Base-by-base conservation (phyloP, 2,329 filamentous ascomycete genomes). In the Alternaria sp. region DNA sequence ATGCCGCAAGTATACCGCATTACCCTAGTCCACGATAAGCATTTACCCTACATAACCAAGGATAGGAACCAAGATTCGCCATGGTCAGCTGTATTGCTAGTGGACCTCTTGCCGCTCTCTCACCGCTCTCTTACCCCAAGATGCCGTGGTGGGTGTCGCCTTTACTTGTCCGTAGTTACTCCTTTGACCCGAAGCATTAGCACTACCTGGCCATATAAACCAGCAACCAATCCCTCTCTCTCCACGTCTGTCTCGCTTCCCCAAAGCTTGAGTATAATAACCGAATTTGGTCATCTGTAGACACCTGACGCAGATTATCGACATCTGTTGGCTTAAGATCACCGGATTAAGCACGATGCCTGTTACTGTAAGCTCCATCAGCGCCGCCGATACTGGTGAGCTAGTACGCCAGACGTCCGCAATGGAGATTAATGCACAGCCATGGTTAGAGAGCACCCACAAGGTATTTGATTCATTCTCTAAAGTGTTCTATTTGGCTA, bases 401-500 rank as follows among this genome's bases (percentile, higher is more conserved):
- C 30, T 61, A 9, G 43, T 60, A 20, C 52, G 60, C 16, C 51
- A 51, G 7, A 52, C 57, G 2, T 38, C 54, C 2, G 27, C 25
- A 4, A 54, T 54, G 9, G 28, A 51, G 38, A 54, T 63, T 11
- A 49, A 30, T 3, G 49, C 5, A 6, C n/a, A n/a, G 12, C 30
- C 49, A 9, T 57, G 59, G 41, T 36, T 68, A 18, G 44, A 60
- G 11, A 57, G 60, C 16, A 18, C 48, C 2, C 41, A 51, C 2
- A 63, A 64, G 32, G 67, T 65, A 48, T 45, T 32, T 2, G 2
- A 36, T 3, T 25, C 5, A 1, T 18, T 12, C 25, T 1, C 5
- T 8, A 11, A 18, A 5, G 0, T 28, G 4, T 28, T 10, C 6
- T 2, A 40, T 1, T 77, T 85, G 86, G 27, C 84, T 83, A 14